Evolutionary conservation across 2,329 filamentous ascomycete genomes (phyloP).

Genomic region (Fusarium continuum): DNA sequence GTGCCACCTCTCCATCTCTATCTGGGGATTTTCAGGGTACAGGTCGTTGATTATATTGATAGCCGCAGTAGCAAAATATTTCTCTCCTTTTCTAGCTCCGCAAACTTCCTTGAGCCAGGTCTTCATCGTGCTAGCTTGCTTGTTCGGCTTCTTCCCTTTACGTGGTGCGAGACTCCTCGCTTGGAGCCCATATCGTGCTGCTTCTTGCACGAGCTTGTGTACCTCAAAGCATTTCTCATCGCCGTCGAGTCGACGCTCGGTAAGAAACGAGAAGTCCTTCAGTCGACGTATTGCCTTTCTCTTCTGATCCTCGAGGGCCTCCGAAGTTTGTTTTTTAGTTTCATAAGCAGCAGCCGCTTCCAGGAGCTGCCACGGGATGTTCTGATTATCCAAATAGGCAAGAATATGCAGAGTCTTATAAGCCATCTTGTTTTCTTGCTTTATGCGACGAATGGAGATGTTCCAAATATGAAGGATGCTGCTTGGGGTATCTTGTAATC

Average conservation of each 20-base stretch:
- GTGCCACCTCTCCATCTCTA: constrained; percentile 26
- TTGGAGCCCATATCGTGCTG: constrained; percentile 33
- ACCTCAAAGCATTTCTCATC: constrained; percentile 40
- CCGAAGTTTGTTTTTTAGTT: background rate
- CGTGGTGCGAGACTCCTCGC: too few species aligned
- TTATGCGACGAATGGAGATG: constrained; percentile 47
- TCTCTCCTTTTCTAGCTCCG: background rate
- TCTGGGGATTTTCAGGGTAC: constrained; percentile 26
- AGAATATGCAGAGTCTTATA: constrained; percentile 45
- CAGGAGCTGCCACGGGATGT: constrained; percentile 44
- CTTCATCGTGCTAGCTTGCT: background rate
- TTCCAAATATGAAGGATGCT: constrained; percentile 48
- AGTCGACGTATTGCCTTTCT: constrained; percentile 42
- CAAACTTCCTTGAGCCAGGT: background rate
- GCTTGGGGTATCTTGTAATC: constrained; percentile 43
- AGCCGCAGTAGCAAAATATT: constrained; percentile 38
- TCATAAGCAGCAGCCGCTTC: constrained; percentile 9
- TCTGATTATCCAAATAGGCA: constrained; percentile 47
- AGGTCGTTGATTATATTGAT: constrained; percentile 27
- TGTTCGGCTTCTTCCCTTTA: fast-evolving
- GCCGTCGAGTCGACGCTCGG: background rate
- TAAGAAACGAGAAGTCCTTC: constrained; percentile 49
- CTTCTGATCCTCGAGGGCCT: background rate
- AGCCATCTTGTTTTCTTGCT: constrained; percentile 39
- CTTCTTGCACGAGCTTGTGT: constrained; percentile 47